These are phyloP conservation scores for Inonotus obliquus DNA, from an alignment of 1,284 basidiomycete species.

Conservation along the genomic window DNA sequence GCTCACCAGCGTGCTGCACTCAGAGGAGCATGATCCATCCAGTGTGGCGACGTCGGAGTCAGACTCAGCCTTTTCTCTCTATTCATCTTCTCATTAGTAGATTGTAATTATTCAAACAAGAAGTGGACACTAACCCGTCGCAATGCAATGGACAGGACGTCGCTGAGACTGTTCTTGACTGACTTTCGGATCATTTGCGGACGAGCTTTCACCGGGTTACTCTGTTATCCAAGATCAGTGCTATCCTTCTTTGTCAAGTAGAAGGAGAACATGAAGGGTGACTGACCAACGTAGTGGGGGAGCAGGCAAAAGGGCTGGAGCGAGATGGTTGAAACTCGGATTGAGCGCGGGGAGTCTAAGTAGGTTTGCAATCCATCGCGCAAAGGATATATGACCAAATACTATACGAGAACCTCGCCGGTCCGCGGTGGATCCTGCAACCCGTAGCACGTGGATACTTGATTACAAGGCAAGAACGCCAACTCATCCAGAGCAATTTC, in stretches of 20 bases:
- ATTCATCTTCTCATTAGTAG: conserved; percentile 8
- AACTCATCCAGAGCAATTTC: not conserved
- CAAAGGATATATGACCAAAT: conserved; percentile 7
- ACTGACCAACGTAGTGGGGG: conserved; percentile 8
- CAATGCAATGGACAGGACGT: conserved; percentile 50
- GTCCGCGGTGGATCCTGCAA: not conserved
- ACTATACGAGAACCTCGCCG: not conserved
- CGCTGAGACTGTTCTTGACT: conserved; percentile 83
- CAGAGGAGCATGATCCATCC: conserved; percentile 25
- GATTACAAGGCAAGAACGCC: not conserved
- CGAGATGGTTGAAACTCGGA: conserved; percentile 13
- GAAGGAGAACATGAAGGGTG: not conserved
- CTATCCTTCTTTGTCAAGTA: not conserved
- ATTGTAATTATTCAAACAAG: no score
- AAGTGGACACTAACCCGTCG: conserved; percentile 5
- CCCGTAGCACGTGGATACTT: not conserved
- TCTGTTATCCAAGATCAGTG: conserved; percentile 10
- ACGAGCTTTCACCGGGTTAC: conserved; percentile 63
- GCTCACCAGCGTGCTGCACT: conserved; percentile 31
- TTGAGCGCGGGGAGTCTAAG: conserved; percentile 10
- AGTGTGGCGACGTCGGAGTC: conserved; percentile 17
- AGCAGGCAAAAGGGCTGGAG: conserved; percentile 9
- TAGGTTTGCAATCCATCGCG: not conserved
- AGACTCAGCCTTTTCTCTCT: conserved; percentile 23
- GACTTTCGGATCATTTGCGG: conserved; percentile 93